A percentile compares a stretch with the other conserved stretches of the same genome.
These are phyloP conservation scores for Ceratobasidium sp. DNA, from an alignment of 1,284 basidiomycete genomes.

Conservation along the genomic window DNA sequence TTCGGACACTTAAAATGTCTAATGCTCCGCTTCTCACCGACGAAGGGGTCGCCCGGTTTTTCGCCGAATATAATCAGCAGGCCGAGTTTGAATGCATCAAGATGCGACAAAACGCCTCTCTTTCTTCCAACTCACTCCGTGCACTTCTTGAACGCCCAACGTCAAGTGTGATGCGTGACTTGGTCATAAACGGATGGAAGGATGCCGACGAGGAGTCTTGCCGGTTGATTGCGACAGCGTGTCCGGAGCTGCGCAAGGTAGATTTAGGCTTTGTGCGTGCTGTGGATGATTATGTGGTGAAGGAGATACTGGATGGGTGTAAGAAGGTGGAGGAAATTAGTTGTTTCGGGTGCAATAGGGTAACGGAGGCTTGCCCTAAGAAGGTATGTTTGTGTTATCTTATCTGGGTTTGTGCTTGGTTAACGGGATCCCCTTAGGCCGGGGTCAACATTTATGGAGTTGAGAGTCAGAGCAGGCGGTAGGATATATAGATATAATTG, in stretches of 20 bases:
- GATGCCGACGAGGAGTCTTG: constrained; percentile 71
- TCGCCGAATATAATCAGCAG: constrained; percentile 59
- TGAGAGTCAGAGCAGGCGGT: constrained; percentile 49
- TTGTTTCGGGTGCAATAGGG: constrained; percentile 78
- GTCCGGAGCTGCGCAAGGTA: constrained; percentile 69
- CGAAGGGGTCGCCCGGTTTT: constrained; percentile 76
- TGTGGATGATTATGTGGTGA: constrained; percentile 86
- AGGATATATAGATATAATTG: not conserved
- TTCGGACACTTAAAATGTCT: constrained; percentile 72
- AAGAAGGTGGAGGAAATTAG: constrained; percentile 68
- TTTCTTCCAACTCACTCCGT: constrained; percentile 71
- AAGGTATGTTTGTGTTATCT: constrained; percentile 61
- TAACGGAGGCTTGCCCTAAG: constrained; percentile 68
- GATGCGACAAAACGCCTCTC: constrained; percentile 71
- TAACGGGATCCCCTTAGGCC: constrained; percentile 31
- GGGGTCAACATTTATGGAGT: constrained; percentile 51
- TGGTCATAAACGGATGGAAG: constrained; percentile 86
- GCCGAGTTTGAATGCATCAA: constrained; percentile 54
- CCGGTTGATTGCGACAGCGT: constrained; percentile 64
- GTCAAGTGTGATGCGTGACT: constrained; percentile 63
- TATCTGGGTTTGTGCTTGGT: not conserved
- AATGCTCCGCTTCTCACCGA: constrained; percentile 76
- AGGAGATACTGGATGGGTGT: constrained; percentile 72
- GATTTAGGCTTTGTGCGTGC: constrained; percentile 91
- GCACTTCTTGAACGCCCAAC: constrained; percentile 82